Conservation (phyloP, 768 basidiomycete species). For the Lentinula sp. region DNA sequence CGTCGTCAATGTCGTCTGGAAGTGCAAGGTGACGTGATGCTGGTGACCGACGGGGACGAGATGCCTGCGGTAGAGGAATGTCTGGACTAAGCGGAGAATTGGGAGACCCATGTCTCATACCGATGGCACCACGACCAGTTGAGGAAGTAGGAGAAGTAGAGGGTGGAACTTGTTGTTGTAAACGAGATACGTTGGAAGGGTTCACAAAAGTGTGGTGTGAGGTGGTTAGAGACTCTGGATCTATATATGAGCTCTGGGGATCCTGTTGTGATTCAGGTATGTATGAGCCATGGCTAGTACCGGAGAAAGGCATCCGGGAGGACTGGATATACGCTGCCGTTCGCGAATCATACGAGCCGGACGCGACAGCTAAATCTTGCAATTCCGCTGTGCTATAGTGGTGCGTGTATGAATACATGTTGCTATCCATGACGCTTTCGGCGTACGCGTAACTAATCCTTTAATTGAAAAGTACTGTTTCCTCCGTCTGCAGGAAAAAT, state of each 20-base stretch:
- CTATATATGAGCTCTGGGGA: not conserved
- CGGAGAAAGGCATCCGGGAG: not conserved
- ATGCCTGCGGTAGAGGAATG: not conserved
- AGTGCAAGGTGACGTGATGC: not conserved
- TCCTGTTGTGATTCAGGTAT: not conserved
- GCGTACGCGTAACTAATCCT: not conserved
- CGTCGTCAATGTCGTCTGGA: slow-evolving; percentile 50
- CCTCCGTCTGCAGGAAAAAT: too few relatives aligned
- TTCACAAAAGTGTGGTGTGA: not conserved
- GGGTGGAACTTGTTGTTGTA: not conserved
- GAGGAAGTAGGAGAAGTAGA: not conserved
- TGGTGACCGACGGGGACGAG: not conserved
- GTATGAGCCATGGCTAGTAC: not conserved
- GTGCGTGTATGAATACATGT: not conserved
- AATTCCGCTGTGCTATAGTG: not conserved
- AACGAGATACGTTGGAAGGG: not conserved
- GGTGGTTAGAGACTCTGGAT: not conserved
- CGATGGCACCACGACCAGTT: not conserved
- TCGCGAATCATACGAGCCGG: not conserved
- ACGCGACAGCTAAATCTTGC: not conserved
- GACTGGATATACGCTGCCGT: not conserved
- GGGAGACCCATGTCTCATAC: not conserved
- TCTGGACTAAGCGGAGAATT: not conserved
- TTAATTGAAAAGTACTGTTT: not conserved
- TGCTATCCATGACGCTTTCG: not conserved